Evolutionary conservation across 73 alveolate species (phyloP).

Genomic region (Paramecium tetraurelia): DNA sequence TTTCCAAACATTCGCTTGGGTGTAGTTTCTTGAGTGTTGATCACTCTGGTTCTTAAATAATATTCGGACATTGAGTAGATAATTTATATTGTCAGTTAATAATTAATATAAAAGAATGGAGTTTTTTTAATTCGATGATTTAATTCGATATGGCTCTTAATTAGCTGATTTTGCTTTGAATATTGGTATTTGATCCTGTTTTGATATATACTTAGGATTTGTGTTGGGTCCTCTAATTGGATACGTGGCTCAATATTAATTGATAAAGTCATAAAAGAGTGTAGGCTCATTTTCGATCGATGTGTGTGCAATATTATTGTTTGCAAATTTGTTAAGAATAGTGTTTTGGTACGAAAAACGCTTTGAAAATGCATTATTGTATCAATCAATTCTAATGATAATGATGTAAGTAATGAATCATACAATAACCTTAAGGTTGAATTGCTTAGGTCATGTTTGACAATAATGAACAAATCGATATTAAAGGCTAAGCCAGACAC

Average conservation of each 20-base stretch:
- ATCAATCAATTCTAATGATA: constrained; percentile 2
- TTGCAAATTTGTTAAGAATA: constrained; percentile 56
- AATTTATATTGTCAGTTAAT: neutral
- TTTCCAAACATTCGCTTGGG: neutral
- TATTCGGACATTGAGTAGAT: neutral
- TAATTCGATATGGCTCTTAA: neutral
- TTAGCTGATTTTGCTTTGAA: neutral
- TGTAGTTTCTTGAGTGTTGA: neutral
- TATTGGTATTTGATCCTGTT: neutral
- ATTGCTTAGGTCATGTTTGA: neutral
- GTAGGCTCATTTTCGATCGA: constrained; percentile 47
- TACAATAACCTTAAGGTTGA: neutral
- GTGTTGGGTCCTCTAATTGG: constrained; percentile 59
- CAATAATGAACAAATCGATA: neutral
- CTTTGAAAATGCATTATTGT: neutral
- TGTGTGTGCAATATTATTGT: constrained; percentile 55
- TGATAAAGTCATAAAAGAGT: neutral
- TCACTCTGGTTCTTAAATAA: neutral
- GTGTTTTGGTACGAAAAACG: neutral
- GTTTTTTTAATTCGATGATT: neutral
- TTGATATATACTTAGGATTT: neutral
- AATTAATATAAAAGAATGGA: neutral
- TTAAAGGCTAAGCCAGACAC: neutral
- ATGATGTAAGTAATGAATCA: neutral
- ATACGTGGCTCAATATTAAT: constrained; percentile 35